Conservation (phyloP, 106 monocot species). For the Vanilla planifolia region DNA sequence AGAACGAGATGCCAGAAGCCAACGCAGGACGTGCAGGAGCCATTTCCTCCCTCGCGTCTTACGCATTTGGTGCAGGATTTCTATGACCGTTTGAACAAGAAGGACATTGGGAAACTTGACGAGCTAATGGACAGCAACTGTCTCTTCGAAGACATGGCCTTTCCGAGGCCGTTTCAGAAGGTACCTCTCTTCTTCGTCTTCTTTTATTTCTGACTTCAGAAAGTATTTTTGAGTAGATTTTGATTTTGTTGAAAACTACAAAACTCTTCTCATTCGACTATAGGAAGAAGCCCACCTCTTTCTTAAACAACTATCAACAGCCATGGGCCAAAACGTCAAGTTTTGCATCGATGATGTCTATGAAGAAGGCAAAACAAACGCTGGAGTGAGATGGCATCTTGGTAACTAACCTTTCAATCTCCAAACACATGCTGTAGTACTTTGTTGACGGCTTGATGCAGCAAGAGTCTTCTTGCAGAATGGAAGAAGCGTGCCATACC, state of each 20-base stretch:
- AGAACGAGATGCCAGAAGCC: neutral
- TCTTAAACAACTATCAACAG: constrained; percentile 25
- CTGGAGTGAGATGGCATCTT: constrained; percentile 40
- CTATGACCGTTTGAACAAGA: constrained; percentile 45
- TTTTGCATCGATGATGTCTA: constrained; percentile 32
- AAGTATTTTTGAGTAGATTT: no score
- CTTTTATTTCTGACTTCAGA: neutral
- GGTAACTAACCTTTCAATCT: constrained; percentile 27
- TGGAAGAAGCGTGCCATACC: constrained; percentile 52
- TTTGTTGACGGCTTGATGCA: neutral
- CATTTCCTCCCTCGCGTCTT: constrained; percentile 16
- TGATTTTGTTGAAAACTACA: neutral
- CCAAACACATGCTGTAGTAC: neutral
- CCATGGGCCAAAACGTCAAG: constrained; percentile 38
- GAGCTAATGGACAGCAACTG: constrained; percentile 43
- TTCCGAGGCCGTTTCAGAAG: constrained; percentile 38
- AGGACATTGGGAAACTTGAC: constrained; percentile 22
- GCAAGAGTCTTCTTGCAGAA: constrained; percentile 22
- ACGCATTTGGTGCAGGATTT: constrained; percentile 23
- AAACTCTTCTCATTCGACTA: constrained; percentile 5
- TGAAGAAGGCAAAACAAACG: constrained; percentile 14
- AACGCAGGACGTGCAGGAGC: neutral
- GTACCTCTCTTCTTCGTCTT: neutral
- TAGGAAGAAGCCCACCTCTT: constrained; percentile 20
- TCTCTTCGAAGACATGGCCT: constrained; percentile 48